Percentiles rank a stretch among this genome's conserved stretches.
These are phyloP conservation scores for Juncus effusus DNA, from an alignment of 176 grass and related monocot genomes.

Conservation along the genomic window DNA sequence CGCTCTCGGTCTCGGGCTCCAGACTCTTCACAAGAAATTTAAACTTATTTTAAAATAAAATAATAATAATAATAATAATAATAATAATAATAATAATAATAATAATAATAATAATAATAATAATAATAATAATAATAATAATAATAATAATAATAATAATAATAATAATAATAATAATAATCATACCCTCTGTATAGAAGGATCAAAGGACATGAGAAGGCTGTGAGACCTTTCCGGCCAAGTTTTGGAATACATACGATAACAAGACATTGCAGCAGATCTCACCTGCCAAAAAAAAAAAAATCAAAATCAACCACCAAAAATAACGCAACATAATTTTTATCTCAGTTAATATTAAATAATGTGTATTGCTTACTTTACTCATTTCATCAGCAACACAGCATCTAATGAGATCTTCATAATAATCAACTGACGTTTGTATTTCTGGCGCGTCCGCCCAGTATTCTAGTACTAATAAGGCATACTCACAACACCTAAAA, in stretches of 20 bases:
- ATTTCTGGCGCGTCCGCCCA: conserved; percentile 98
- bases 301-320: not conserved
- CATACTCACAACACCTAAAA: conserved; percentile 86
- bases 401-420: conserved; percentile 94
- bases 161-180: conserved; percentile 34
- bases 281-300: conserved; percentile 64
- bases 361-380: conserved; percentile 46
- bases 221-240: conserved; percentile 71
- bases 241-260: conserved; percentile 69
- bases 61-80: no score
- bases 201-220: conserved; percentile 82
- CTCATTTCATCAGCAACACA: conserved; percentile 97
- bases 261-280: conserved; percentile 73
- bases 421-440: conserved; percentile 81
- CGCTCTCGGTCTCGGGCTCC: no score
- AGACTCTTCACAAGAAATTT: no score
- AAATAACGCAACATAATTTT: not conserved
- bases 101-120: no score
- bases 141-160: no score
- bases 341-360: not conserved
- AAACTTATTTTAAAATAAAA: no score
- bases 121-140: no score
- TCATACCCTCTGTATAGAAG: conserved; percentile 77
- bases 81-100: no score
- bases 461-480: conserved; percentile 84